Evolutionary conservation across 2,329 filamentous ascomycete genomes (phyloP).

Genomic region (Xylaria sp.): DNA sequence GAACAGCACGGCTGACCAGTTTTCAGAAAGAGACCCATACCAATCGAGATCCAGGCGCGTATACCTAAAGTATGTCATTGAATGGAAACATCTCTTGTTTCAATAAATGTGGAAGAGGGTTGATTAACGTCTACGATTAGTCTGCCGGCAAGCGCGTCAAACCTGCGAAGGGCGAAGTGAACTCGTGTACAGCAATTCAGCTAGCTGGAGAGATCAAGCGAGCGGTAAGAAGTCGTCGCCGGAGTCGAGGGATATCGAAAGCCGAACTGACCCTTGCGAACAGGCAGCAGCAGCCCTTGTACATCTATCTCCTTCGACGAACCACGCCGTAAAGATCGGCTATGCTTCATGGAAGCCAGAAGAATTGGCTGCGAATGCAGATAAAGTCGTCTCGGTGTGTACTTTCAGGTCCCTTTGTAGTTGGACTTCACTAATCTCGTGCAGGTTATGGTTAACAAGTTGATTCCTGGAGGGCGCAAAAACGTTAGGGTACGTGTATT

Average conservation of each 20-base stretch:
- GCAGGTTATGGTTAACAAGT: slow-evolving; percentile 76
- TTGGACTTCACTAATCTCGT: slow-evolving; percentile 56
- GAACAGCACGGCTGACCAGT: slow-evolving; percentile 38
- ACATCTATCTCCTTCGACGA: slow-evolving; percentile 80
- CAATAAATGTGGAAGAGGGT: background rate
- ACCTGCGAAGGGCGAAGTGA: slow-evolving; percentile 60
- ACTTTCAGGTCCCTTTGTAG: background rate
- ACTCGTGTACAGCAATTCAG: slow-evolving; percentile 67
- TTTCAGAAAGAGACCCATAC: slow-evolving; percentile 85
- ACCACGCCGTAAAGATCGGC: slow-evolving; percentile 83
- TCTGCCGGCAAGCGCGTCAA: slow-evolving; percentile 64
- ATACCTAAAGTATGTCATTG: slow-evolving; percentile 65
- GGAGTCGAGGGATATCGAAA: background rate
- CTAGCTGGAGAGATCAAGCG: slow-evolving; percentile 85
- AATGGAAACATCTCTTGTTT: background rate
- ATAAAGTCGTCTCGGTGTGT: slow-evolving; percentile 53
- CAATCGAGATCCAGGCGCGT: slow-evolving; percentile 75
- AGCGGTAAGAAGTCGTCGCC: slow-evolving; percentile 64
- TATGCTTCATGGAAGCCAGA: slow-evolving; percentile 78
- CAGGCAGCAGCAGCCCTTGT: slow-evolving; percentile 73
- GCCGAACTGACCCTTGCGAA: slow-evolving; percentile 13
- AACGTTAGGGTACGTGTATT: slow-evolving; percentile 35
- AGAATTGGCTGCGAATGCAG: slow-evolving; percentile 83
- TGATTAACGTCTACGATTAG: slow-evolving; percentile 18
- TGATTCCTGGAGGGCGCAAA: slow-evolving; percentile 86